Base-by-base conservation (phyloP, 306 rosid species). In the Vachellia collinsii region DNA sequence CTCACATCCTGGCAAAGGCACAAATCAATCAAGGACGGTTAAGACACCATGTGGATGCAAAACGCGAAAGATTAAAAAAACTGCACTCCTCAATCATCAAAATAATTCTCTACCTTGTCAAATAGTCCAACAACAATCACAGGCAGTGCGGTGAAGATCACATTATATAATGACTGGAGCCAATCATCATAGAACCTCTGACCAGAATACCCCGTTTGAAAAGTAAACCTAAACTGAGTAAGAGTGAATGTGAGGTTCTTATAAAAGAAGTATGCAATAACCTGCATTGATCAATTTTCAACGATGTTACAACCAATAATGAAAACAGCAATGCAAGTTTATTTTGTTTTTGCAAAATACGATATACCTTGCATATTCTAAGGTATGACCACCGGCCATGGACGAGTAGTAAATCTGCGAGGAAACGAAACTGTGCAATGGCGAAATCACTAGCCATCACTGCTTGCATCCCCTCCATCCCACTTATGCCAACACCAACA, bases 371-470 rank as follows among this genome's bases (percentile, higher is more conserved):
- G 99, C 97, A 92, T 86, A 94, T 79, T 87, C 99, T 92, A 77
- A 91, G 87, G 87, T 94, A 94, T 3, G 99, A 94, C 99, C 99
- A 95, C 37, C 99, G 97, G 58, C 99, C 99, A 86, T 95, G 99
- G 80, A 95, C 97, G 80, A 95, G 99, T 77, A 95, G 97, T 81
- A 95, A 90, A 88, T 95, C 99, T 36, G 90, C 83, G 77, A 95
- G 95, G 88, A 88, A 95, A n/a, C 97, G 98, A 77, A 95, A 95
- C 85, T 95, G 99, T 63, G 99, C 97, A 83, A 95, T 91, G 56
- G 99, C 97, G 83, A 95, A 95, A 88, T 95, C 99, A 82, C 99
- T 95, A 56, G 99, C 99, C 99, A 95, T 95, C 84, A 95, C 99
- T 75, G 99, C 99, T 82, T 95, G 99, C 99, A 95, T 95, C 70